Evolutionary conservation across 2,329 filamentous ascomycete species (phyloP), one percentile per base, ranked within the genome.

Genomic region (Cercospora sp.): DNA sequence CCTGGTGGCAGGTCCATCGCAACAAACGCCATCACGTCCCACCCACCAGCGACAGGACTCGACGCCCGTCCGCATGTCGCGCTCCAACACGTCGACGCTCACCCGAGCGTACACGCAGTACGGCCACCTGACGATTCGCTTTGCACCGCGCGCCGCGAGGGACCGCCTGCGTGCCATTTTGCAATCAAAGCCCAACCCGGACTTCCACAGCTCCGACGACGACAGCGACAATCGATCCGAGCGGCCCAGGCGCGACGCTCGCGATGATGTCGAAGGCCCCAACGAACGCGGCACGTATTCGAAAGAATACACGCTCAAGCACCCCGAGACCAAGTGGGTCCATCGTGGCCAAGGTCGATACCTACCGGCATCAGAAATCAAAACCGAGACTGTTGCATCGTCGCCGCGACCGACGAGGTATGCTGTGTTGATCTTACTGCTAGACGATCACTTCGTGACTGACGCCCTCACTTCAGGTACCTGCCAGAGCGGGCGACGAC

Each of bases 301-400:
- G 31, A 75, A 73, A 60, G 70, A 73, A 30, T 74, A 77, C 68
- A 75, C 69, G 23, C 67, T 73, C 16, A 68, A 71, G 26, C 75
- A 78, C 68, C 76, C 76, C 8, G 72, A 76, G 58, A 73, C 75
- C 60, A 69, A 73, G 45, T 78, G 75, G 74, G 71, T 78, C 31
- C 76, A 78, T 70, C 75, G 76, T 48, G 76, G 76, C 36, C 75
- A 77, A 71, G 76, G 76, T 23, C 74, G 76, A 57, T 78, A 77
- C 61, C 63, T 76, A 26, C 76, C 75, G 59, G 74, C 70, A 10
- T 68, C 65, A 23, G 69, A 69, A 33, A 20, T 73, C 66, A 71
- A 67, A 18, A 13, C 60, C 7, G 70, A 69, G 12, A 42, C 51
- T 20, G 30, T 63, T 10, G 51, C 61, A 20, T 65, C 60, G 28